These are phyloP conservation scores for Combretum micranthum DNA, from an alignment of 345 rosid genomes.

Conservation along the genomic window DNA sequence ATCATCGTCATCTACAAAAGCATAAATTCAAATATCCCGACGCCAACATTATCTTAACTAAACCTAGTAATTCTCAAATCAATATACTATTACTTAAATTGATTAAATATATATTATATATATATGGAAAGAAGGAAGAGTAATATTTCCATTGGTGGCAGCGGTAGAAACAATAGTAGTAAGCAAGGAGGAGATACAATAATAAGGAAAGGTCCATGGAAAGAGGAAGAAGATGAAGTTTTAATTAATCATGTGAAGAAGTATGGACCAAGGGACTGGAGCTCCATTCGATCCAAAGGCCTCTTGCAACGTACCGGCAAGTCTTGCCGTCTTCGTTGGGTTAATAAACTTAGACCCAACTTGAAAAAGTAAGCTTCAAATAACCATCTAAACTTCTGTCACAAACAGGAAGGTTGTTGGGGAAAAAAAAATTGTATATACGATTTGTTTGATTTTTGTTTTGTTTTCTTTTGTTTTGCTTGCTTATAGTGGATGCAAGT, in stretches of 20 bases:
- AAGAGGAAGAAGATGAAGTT: conserved; percentile 82
- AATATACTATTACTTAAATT: neutral
- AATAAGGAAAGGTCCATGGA: conserved; percentile 90
- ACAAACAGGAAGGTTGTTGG: too few species aligned
- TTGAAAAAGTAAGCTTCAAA: conserved; percentile 69
- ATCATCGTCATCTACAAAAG: too few species aligned
- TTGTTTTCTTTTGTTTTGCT: neutral
- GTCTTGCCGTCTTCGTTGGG: conserved; percentile 98
- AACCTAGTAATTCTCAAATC: neutral
- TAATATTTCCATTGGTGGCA: too few species aligned
- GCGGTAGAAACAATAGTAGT: conserved; percentile 8
- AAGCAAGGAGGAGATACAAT: conserved; percentile 25
- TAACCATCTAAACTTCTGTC: neutral
- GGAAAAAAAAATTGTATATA: too few species aligned
- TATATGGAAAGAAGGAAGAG: conserved; percentile 27
- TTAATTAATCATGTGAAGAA: conserved; percentile 59
- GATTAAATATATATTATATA: too few species aligned
- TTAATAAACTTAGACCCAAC: conserved; percentile 89
- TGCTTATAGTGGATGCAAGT: conserved; percentile 74
- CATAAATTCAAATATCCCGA: too few species aligned
- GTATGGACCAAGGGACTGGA: conserved; percentile 93
- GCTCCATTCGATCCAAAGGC: conserved; percentile 99
- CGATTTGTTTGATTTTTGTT: neutral
- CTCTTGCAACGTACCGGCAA: conserved; percentile 80
- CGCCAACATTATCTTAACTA: neutral